Evolutionary conservation across 192 early-diverging fungal genomes (phyloP).

Genomic region (Lunasporangiospora selenospora): DNA sequence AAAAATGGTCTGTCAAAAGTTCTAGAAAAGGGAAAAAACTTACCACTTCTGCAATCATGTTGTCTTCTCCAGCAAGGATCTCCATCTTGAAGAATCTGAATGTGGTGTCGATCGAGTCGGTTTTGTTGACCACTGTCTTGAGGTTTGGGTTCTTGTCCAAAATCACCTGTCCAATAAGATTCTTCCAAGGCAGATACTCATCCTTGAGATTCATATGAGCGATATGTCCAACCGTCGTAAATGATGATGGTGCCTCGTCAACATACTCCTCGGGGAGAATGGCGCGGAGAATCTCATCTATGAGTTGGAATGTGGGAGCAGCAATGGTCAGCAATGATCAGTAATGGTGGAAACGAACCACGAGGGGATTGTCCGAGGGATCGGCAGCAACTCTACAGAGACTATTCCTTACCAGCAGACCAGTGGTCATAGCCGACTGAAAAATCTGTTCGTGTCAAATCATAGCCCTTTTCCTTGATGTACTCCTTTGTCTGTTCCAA

Average conservation of each 20-base stretch:
- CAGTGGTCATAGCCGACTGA: slow-evolving; percentile 87
- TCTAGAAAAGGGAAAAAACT: slow-evolving; percentile 13
- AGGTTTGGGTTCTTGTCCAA: slow-evolving; percentile 94
- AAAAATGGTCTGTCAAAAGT: background rate
- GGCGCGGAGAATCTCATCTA: slow-evolving; percentile 90
- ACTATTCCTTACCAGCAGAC: slow-evolving; percentile 68
- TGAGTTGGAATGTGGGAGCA: no score
- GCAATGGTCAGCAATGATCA: no score
- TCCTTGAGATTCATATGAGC: slow-evolving; percentile 97
- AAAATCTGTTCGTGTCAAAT: slow-evolving; percentile 61
- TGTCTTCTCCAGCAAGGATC: slow-evolving; percentile 85
- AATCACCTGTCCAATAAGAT: slow-evolving; percentile 93
- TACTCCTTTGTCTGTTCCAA: slow-evolving; percentile 56
- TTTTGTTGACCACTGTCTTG: slow-evolving; percentile 96
- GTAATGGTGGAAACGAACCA: no score
- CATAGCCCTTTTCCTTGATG: slow-evolving; percentile 53
- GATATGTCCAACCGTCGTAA: slow-evolving; percentile 91
- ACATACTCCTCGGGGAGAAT: slow-evolving; percentile 79
- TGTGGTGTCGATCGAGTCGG: slow-evolving; percentile 91
- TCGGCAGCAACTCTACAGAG: background rate
- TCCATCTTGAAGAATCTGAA: slow-evolving; percentile 99
- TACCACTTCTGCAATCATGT: slow-evolving; percentile 89
- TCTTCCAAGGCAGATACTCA: slow-evolving; percentile 88
- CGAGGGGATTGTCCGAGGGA: no score
- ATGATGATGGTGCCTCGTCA: slow-evolving; percentile 85